These are phyloP conservation scores for Phytomonas francai DNA, from an alignment of 208 protist species.

Conservation along the genomic window DNA sequence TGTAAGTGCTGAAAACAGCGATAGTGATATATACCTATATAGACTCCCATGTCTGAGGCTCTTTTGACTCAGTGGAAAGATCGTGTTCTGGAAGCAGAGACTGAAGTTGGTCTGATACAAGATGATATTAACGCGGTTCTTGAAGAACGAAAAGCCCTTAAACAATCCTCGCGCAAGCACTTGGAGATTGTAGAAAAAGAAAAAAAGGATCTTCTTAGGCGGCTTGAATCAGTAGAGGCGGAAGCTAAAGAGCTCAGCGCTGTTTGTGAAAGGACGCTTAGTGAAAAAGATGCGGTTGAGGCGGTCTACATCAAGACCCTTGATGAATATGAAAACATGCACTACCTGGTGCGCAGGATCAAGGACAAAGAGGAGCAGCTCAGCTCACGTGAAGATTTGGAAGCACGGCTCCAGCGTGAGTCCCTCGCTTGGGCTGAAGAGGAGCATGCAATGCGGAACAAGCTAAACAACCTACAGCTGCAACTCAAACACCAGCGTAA, in stretches of 20 bases:
- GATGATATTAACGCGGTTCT: slow-evolving; percentile 55
- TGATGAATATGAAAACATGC: slow-evolving; percentile 79
- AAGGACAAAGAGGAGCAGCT: slow-evolving; percentile 60
- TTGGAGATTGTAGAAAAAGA: slow-evolving; percentile 44
- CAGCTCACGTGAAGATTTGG: slow-evolving; percentile 52
- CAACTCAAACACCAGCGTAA: slow-evolving; percentile 33
- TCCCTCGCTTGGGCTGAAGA: slow-evolving; percentile 73
- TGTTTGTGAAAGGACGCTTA: slow-evolving; percentile 37
- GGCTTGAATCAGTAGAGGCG: slow-evolving; percentile 61
- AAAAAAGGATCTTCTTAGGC: slow-evolving; percentile 48
- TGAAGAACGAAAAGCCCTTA: slow-evolving; percentile 32
- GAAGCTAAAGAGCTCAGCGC: slow-evolving; percentile 47
- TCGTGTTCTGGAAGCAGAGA: slow-evolving; percentile 66
- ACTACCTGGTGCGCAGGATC: slow-evolving; percentile 68
- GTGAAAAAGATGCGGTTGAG: slow-evolving; percentile 57
- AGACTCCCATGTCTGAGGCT: slow-evolving; percentile 21
- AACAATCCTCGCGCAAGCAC: slow-evolving; percentile 36
- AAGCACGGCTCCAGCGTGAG: slow-evolving; percentile 57
- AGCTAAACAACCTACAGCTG: slow-evolving; percentile 44
- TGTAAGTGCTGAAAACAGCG: background rate
- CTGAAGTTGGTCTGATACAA: slow-evolving; percentile 48
- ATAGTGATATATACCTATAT: background rate
- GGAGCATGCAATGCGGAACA: slow-evolving; percentile 55
- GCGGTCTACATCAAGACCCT: slow-evolving; percentile 64
- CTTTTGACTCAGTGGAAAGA: slow-evolving; percentile 54